Base-by-base conservation (phyloP, 78 protist genomes). In the Goniomonas avonlea region DNA sequence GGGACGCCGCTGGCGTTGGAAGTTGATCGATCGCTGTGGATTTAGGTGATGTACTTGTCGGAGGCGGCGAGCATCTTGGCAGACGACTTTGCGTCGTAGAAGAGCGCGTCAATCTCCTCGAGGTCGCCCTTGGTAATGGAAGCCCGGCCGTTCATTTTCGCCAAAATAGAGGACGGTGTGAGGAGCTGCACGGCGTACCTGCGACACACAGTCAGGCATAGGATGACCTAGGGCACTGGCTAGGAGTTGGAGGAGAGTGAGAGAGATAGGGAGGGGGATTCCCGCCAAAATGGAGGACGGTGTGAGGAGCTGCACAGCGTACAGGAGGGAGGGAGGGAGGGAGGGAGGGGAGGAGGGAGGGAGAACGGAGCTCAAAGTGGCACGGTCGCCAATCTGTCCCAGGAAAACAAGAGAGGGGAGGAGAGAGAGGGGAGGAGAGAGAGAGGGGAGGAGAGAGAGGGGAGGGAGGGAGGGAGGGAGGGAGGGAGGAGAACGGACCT, bases 291-390 rank as follows among this genome's bases (percentile, higher is more conserved):
- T 84, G 39, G 59, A 50, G 48, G 97, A 47, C 0, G 99, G 99
- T 5, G 98, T 92, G 40, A 98, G 89, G 59, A 98, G 88, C 83
- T 97, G 99, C 69, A 94, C 86, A 23, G 94, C 90, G 75, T 93
- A 47, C 17, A 18, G 15, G 68, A 3, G 39, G 39, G 39, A 18
- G 39, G 15, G 37, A 3, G 39, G 39, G 68, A 18, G 4, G 39
- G 39, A 20, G 4, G 39, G 68, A n/a, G 31, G 59, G 27, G 59
- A 7, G 59, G 59, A 53, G 50, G 50, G 50, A 43, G 11, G 50
- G 11, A 11, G 50, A 43, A 43, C n/a, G 50, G 50, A 47, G 20
- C 77, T 37, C 77, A 70, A 43, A 35, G 60, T 41, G 18, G 60
- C 77, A 29, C 77, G 56, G 43, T 47, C 60, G 11, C 77, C 77